These are phyloP conservation scores for Canavalia gladiata DNA, from an alignment of 306 rosid species.

Conservation along the genomic window DNA sequence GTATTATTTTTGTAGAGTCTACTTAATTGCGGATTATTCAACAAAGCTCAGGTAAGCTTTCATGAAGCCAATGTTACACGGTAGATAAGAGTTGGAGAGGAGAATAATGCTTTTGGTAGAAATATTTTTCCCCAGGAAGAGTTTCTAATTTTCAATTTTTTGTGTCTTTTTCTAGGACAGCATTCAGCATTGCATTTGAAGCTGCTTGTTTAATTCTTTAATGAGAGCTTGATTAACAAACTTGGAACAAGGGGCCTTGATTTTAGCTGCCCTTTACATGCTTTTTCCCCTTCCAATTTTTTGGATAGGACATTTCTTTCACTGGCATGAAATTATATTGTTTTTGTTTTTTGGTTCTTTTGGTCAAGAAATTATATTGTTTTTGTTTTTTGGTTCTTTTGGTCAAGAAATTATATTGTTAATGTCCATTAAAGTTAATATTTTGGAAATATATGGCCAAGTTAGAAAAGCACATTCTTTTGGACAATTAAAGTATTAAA, in stretches of 20 bases:
- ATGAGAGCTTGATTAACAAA: slow-evolving; percentile 24
- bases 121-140: slow-evolving; percentile 33
- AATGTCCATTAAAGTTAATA: slow-evolving; percentile 9
- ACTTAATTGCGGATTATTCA: slow-evolving; percentile 27
- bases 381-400: slow-evolving; percentile 25
- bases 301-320: slow-evolving; percentile 38
- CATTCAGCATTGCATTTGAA: slow-evolving; percentile 45
- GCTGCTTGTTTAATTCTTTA: slow-evolving; percentile 4
- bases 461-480: neutral
- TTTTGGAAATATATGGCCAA: slow-evolving; percentile 5
- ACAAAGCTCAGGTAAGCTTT: slow-evolving; percentile 39
- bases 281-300: neutral
- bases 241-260: slow-evolving; percentile 31
- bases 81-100: slow-evolving; percentile 27
- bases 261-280: slow-evolving; percentile 9
- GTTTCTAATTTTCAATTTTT: slow-evolving; percentile 30
- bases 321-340: slow-evolving; percentile 16
- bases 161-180: neutral
- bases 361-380: slow-evolving; percentile 22
- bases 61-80: slow-evolving; percentile 34
- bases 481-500: no score
- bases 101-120: slow-evolving; percentile 15
- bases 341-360: slow-evolving; percentile 28
- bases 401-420: slow-evolving; percentile 18
- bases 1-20: slow-evolving; percentile 35